Conservation (phyloP, 495 filamentous ascomycete genomes). For the Podospora anserina region DNA sequence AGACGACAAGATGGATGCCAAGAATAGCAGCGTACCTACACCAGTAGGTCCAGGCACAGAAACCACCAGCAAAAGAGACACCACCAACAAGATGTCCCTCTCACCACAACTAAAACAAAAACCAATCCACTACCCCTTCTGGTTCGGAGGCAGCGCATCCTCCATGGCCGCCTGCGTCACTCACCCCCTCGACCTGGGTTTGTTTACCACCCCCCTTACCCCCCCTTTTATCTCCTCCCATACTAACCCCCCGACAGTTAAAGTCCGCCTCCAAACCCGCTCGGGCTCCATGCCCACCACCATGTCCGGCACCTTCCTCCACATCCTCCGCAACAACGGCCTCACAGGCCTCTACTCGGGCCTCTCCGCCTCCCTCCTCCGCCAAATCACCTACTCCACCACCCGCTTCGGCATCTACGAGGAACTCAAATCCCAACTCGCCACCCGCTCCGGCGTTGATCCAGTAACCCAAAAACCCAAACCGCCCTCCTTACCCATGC, state of each 20-base stretch:
- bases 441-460: conserved; percentile 44
- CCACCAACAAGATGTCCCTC: conserved; percentile 19
- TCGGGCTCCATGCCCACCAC: conserved; percentile 60
- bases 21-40: conserved; percentile 9
- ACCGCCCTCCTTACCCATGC: conserved; percentile 61
- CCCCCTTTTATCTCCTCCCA: neutral
- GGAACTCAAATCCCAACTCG: conserved; percentile 82
- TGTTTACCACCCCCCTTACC: conserved; percentile 25
- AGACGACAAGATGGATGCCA: conserved; percentile 7
- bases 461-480: conserved; percentile 37
- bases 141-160: conserved; percentile 91
- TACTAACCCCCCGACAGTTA: neutral
- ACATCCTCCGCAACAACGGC: conserved; percentile 64
- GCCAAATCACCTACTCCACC: conserved; percentile 88
- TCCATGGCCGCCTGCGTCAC: conserved; percentile 87
- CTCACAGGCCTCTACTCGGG: conserved; percentile 77
- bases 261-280: conserved; percentile 82
- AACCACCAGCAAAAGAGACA: conserved; percentile 21
- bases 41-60: conserved; percentile 15
- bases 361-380: conserved; percentile 85
- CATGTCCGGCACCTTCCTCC: conserved; percentile 78
- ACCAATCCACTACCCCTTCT: conserved; percentile 71
- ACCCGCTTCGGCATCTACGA: conserved; percentile 95
- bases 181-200: conserved; percentile 83
- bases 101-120: conserved; percentile 38